Base-by-base conservation (phyloP, 192 early-diverging fungal genomes). In the Coemansia sp. region DNA sequence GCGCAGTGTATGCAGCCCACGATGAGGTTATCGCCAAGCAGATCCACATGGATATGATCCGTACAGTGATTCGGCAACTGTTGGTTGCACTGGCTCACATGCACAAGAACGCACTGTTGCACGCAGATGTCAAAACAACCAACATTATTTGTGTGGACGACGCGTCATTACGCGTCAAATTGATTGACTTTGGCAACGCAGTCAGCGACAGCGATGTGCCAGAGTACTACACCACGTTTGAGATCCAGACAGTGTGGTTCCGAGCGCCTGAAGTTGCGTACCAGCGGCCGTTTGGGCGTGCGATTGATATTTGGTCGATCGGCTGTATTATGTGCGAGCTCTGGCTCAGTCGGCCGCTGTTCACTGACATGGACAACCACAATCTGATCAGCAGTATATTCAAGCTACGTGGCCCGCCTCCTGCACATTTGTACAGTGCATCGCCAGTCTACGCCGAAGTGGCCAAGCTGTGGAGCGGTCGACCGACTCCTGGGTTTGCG, bases 221-320 rank as follows among this genome's bases (percentile, higher is more conserved):
- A 22, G 71, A 80, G 71, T 80, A 80, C 61, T 80, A 74, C 65
- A 69, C 58, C 48, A 71, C 88, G 6, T 88, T 92, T 52, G 80
- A 89, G 50, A 96, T 99, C 16, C 93, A 96, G 60, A 99, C 97
- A 3, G 77, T 97, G 16, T 99, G 97, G 97, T 99, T 98, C 69
- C 84, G 97, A 14, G 89, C 94, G 13, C 93, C 94, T 0, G 95
- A 98, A 64, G 81, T 99, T 6, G 83, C 85, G 2, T 99, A 99
- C 75, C 88, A 89, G 16, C 84, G 84, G 26, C 77, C 77, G 18
- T 80, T 80, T 60, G 77, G 77, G 32, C 66, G 71, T 9, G 91
- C 85, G 43, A 89, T 97, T 35, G 97, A 99, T 71, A 89, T 99
- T 60, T 99, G 97, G 97, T 91, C 93, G 61, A 50, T 74, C 24